Conservation (phyloP, 306 rosid genomes). For the Lagenaria siceraria region DNA sequence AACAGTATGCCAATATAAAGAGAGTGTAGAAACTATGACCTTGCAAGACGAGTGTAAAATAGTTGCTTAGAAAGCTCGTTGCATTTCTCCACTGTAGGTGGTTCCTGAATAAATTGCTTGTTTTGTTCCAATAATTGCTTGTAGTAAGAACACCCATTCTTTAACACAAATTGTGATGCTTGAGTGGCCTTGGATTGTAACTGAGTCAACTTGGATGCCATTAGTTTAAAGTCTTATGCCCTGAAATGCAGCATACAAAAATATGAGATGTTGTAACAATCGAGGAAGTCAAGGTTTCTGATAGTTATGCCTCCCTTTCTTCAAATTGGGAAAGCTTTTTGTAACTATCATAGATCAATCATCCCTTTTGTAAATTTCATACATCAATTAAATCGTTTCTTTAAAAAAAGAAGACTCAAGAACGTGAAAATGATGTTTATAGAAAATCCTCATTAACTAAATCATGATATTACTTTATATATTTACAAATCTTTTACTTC, state of each 20-base stretch:
- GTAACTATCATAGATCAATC: too few relatives aligned
- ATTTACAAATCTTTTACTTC: neutral
- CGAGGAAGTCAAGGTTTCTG: neutral
- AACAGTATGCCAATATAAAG: neutral
- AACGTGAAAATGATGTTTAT: neutral
- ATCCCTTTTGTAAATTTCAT: too few relatives aligned
- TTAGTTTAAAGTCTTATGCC: slow-evolving; percentile 19
- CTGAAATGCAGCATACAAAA: neutral
- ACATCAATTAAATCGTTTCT: too few relatives aligned
- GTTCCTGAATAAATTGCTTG: slow-evolving; percentile 84
- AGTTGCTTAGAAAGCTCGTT: slow-evolving; percentile 60
- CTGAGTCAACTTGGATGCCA: slow-evolving; percentile 66
- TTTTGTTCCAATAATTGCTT: slow-evolving; percentile 73
- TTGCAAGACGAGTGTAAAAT: slow-evolving; percentile 85
- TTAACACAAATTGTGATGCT: slow-evolving; percentile 51
- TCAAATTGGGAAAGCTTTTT: too few relatives aligned
- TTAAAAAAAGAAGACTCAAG: neutral
- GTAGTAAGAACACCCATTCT: slow-evolving; percentile 58
- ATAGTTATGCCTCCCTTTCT: too few relatives aligned
- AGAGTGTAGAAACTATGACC: slow-evolving; percentile 32
- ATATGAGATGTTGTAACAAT: neutral
- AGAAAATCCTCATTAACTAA: neutral
- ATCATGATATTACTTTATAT: neutral
- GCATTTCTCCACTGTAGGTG: slow-evolving; percentile 84
- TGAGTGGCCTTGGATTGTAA: slow-evolving; percentile 74